Evolutionary conservation across 2,329 filamentous ascomycete species (phyloP), one percentile per base, ranked within the genome.

Genomic region (Aureobasidium sp.): DNA sequence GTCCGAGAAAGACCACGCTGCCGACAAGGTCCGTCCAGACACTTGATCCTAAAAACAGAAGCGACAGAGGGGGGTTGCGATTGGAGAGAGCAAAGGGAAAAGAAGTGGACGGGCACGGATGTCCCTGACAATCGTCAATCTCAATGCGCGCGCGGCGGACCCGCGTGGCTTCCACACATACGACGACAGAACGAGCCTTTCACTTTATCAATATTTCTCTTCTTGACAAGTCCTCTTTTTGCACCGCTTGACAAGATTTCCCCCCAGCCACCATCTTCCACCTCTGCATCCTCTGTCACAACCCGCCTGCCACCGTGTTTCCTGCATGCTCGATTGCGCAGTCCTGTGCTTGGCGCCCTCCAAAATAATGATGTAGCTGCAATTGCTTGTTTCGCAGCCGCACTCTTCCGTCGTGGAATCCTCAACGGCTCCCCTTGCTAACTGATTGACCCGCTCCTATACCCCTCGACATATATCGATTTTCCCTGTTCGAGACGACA

Each of bases 371-470:
- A 57, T 57, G 53, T 45, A 35, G 39, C 40, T 33, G n/a, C 40
- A 37, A 37, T 58, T 58, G 54, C 54, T 58, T 58, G n/a, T 47
- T 33, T 58, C 15, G 29, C 47, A n/a, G 54, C 54, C 39, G 37
- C 53, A 17, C 24, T 24, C 29, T 54, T 42, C 50, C 50, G 50
- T 24, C n/a, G 6, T 8, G 15, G 8, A 11, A 9, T 15, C 11
- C 27, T n/a, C 29, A 58, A 47, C 42, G 54, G 42, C 42, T 48
- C 54, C 54, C 54, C 42, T 47, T 48, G 22, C 17, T 40, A n/a
- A 44, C 31, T 57, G 24, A 27, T 45, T 17, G 3, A 44, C 53
- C 39, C 27, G n/a, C 37, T 54, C 24, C 33, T 33, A 8, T n/a
- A 45, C 17, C 37, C 29, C 27, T 31, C 24, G 19, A 24, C n/a